phyloP scores from a whole-genome alignment of 2,329 filamentous ascomycete species.

The Tolypocladium ovalisporum region DNA sequence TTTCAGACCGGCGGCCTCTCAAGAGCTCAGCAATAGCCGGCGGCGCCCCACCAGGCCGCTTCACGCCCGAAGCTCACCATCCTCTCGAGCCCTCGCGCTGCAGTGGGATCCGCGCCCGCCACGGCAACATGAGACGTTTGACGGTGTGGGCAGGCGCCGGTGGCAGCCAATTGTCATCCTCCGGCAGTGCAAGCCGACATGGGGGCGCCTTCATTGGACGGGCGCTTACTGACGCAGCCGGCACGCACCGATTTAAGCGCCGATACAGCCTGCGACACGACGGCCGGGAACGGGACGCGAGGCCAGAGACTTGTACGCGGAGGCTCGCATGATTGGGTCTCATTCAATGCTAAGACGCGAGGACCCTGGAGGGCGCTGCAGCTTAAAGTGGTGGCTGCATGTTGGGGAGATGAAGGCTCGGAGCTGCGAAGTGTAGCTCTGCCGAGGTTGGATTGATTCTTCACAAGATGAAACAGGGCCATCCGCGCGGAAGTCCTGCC shows the following conservation, averaged over 20 bases:
- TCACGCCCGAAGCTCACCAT: not conserved
- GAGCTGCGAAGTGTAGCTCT: not conserved
- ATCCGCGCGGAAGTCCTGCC: not conserved
- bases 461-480: not conserved
- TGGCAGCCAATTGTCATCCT: conserved; percentile 11
- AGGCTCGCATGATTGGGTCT: conserved; percentile 1
- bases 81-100: not conserved
- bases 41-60: not conserved
- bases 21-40: not conserved
- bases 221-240: conserved; percentile 3
- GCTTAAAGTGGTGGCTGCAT: not conserved
- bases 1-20: not conserved
- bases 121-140: conserved; percentile 7
- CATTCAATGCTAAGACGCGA: not conserved
- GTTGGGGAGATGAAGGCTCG: conserved; percentile 3
- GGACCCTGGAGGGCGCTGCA: not conserved
- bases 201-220: not conserved
- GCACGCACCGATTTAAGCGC: not conserved
- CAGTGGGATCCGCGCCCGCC: not conserved
- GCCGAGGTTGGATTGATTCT: no score
- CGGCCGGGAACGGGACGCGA: not conserved
- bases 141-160: conserved; percentile 11
- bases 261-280: not conserved
- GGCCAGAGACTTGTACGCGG: not conserved
- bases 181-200: not conserved